Percentiles rank a stretch among this genome's conserved stretches.
These are phyloP conservation scores for Lentinula raphanica DNA, from an alignment of 768 basidiomycete genomes.

Conservation along the genomic window DNA sequence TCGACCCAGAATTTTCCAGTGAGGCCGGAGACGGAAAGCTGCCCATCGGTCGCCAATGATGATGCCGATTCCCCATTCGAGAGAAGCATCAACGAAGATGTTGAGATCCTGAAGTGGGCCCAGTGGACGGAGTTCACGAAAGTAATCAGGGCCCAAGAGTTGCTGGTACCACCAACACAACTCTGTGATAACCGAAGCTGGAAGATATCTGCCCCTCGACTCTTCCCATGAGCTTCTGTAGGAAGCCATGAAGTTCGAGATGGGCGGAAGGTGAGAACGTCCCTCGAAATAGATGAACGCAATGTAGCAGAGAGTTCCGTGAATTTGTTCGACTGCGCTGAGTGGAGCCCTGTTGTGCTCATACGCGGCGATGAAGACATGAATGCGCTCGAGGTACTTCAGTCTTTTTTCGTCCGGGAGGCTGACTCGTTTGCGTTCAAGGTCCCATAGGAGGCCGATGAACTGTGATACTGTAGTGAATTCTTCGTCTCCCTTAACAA, in stretches of 20 bases:
- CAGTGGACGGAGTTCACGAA: constrained; percentile 12
- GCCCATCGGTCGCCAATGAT: constrained; percentile 8
- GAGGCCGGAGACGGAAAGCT: constrained; percentile 11
- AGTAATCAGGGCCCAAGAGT: neutral
- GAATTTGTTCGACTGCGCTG: constrained; percentile 15
- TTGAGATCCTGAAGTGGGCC: constrained; percentile 12
- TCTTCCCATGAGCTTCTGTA: constrained; percentile 13
- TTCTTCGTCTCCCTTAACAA: constrained; percentile 18
- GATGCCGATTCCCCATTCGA: constrained; percentile 21
- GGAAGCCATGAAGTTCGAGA: constrained; percentile 20
- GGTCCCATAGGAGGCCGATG: constrained; percentile 28
- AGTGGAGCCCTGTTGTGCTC: neutral
- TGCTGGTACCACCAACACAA: constrained; percentile 27
- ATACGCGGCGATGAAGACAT: constrained; percentile 11
- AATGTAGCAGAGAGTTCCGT: constrained; percentile 28
- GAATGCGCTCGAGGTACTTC: constrained; percentile 17
- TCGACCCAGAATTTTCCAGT: constrained; percentile 11
- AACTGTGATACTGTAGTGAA: constrained; percentile 18
- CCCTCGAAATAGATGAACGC: constrained; percentile 25
- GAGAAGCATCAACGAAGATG: constrained; percentile 26
- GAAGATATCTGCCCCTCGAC: constrained; percentile 8
- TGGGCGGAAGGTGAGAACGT: constrained; percentile 18
- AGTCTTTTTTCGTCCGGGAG: constrained; percentile 21
- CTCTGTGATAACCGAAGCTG: constrained; percentile 20
- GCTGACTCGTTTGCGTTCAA: constrained; percentile 15